Base-by-base conservation (phyloP, 345 rosid genomes). In the Citrus maxima region DNA sequence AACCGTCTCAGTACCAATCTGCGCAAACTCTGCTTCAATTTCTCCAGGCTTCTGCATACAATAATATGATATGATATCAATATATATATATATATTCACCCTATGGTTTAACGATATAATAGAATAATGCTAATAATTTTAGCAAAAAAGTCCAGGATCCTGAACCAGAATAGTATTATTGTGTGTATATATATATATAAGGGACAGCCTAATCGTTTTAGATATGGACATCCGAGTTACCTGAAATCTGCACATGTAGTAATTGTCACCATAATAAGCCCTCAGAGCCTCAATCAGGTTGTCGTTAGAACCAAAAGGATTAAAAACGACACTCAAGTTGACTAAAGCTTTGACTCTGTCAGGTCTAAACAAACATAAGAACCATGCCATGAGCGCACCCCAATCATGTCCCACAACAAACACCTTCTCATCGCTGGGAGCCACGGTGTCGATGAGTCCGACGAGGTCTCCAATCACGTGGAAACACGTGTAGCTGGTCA, bases 191-290 rank as follows among this genome's bases (percentile, higher is more conserved):
- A 30, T 30, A 30, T 30, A 30, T 30, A 30, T 2, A 30, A 30
- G 2, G 32, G 32, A 30, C 32, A 0, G 32, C 32, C 32, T 30
- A 30, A 30, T 30, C 38, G 38, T 5, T 37, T 6, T 0, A 37
- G 40, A 37, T 0, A 37, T 7, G 10, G 0, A 7, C 16, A 10
- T 12, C 49, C 49, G 49, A 13, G 42, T 32, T 7, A 66, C 98
- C 96, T 94, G 97, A 82, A 95, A 85, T 73, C 93, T 87, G 89
- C 94, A 90, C 40, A 92, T 84, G 87, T 95, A 93, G 82, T 85
- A 93, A 67, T 93, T 91, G 63, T 91, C 90, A 42, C 95, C 97
- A 30, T 71, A 88, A 27, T 80, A 38, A 35, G 78, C 86, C 69
- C 85, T 83, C 76, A 88, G 24, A 10, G 72, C 37, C 58, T 87